A percentile compares a stretch with the other conserved stretches of the same genome.
phyloP scores from a whole-genome alignment of 2,329 filamentous ascomycete genomes.

The Neonectria faginata region DNA sequence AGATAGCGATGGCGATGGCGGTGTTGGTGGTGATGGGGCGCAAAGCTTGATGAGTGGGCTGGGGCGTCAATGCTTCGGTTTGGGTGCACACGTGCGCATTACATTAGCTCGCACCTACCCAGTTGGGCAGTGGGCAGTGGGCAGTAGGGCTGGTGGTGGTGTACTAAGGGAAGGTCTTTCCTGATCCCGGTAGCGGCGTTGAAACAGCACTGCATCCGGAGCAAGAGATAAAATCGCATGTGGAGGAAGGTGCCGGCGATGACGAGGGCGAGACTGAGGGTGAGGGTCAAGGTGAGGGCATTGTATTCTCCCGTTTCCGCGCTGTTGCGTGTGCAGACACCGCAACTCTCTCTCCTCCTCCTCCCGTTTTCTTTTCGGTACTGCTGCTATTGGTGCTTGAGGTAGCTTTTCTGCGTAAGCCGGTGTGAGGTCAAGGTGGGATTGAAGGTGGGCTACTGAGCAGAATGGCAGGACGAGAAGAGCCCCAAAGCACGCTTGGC shows the following conservation, averaged over 20 bases:
- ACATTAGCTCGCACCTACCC: slow-evolving; percentile 29
- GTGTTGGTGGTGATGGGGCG: neutral
- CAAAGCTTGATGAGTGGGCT: slow-evolving; percentile 18
- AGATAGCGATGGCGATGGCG: neutral
- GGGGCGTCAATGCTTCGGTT: slow-evolving; percentile 7
- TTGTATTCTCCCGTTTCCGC: neutral
- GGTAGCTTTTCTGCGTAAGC: slow-evolving; percentile 19
- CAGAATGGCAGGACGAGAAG: neutral
- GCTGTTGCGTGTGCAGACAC: neutral
- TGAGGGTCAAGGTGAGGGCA: neutral
- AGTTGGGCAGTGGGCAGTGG: slow-evolving; percentile 17
- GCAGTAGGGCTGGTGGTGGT: slow-evolving; percentile 18
- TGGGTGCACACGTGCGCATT: slow-evolving; percentile 28
- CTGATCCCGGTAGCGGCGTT: neutral
- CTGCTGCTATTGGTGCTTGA: slow-evolving; percentile 18
- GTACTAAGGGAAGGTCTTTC: neutral
- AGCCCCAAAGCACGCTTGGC: slow-evolving; percentile 5
- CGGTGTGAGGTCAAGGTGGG: slow-evolving; percentile 26
- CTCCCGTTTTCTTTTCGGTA: slow-evolving; percentile 4
- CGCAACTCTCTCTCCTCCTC: slow-evolving; percentile 2
- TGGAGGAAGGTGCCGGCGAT: neutral
- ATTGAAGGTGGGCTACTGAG: slow-evolving; percentile 25
- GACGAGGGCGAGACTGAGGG: neutral
- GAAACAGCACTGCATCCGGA: neutral
- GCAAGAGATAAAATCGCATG: neutral